These are phyloP conservation scores for Rugosomyces carneus DNA, from an alignment of 1,284 basidiomycete species.

Conservation along the genomic window DNA sequence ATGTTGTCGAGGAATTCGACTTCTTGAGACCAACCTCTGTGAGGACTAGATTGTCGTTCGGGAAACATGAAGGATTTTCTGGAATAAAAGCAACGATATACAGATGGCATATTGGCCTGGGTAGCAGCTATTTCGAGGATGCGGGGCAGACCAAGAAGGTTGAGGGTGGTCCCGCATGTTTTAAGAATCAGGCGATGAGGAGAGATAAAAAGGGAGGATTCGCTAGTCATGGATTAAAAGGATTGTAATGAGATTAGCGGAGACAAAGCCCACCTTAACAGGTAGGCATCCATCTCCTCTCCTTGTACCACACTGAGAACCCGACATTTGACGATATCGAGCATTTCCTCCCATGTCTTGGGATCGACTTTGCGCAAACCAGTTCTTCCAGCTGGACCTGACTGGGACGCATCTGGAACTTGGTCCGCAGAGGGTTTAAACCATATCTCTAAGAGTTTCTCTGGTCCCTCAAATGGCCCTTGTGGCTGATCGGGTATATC, in stretches of 20 bases:
- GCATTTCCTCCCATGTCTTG: conserved; percentile 92
- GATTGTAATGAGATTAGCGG: conserved; percentile 6
- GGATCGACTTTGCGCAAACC: conserved; percentile 80
- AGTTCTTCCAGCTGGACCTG: conserved; percentile 33
- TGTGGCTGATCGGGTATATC: conserved; percentile 31
- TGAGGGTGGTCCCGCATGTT: conserved; percentile 98
- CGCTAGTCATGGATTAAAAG: conserved; percentile 46
- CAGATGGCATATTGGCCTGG: conserved; percentile 68
- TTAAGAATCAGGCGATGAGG: conserved; percentile 97
- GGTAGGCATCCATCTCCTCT: conserved; percentile 88
- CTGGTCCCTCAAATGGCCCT: conserved; percentile 80
- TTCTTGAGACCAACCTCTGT: conserved; percentile 93
- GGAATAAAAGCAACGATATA: conserved; percentile 94
- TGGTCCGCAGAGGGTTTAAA: conserved; percentile 75
- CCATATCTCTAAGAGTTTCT: conserved; percentile 98
- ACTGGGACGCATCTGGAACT: conserved; percentile 41
- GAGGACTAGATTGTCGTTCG: conserved; percentile 90
- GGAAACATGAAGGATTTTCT: conserved; percentile 99
- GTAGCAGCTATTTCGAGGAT: conserved; percentile 87
- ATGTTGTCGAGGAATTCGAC: conserved; percentile 88
- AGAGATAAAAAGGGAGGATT: conserved; percentile 96
- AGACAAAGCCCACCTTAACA: conserved; percentile 73
- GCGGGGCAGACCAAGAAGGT: conserved; percentile 88
- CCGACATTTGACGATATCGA: conserved; percentile 96
- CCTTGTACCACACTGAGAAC: conserved; percentile 89